Base-by-base conservation (phyloP, 352 stramenopile species). In the Globisporangium perplexum region DNA sequence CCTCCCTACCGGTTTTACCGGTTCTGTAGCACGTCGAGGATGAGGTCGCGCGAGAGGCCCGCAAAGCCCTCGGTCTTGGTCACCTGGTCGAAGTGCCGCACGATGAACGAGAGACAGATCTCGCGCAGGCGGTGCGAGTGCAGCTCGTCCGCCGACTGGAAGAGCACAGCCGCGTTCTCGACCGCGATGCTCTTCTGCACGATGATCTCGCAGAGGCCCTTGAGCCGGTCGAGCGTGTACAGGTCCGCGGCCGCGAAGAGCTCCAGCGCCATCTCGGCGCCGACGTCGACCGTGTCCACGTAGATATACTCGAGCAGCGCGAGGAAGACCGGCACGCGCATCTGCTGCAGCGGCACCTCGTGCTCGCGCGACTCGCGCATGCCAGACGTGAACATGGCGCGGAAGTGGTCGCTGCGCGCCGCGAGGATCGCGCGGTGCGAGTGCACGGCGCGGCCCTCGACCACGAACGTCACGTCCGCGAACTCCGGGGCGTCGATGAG, bases 291-390 rank as follows among this genome's bases (percentile, higher is more conserved):
- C n/a, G 83, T 81, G 65, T 98, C 96, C 17, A 96, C 96, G 69
- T 98, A 98, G 63, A 98, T 86, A 83, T 98, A 98, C 70, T 98
- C 90, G 57, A 98, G 67, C 54, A 98, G 74, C 39, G 95, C 71
- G 23, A 98, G 65, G 70, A 98, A 98, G 6, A 98, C 93, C 0
- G 84, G 74, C 30, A 91, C 69, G 23, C 88, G 86, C 48, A 96
- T 97, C 57, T 96, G 89, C 47, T 80, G 74, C 44, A 98, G 77
- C 7, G 72, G 62, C 36, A 98, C 94, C 55, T 96, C 84, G 46
- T 75, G 67, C 45, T 95, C 88, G 31, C 83, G 84, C 41, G 72
- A 89, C 47, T 96, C 85, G 14, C 84, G 86, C 93, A 98, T 98
- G 5, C 93, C 93, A 20, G 89, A 98, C n/a, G 86, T 86, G 62